Base-by-base conservation (phyloP, 2,329 filamentous ascomycete species). In the Penicillium sp. region DNA sequence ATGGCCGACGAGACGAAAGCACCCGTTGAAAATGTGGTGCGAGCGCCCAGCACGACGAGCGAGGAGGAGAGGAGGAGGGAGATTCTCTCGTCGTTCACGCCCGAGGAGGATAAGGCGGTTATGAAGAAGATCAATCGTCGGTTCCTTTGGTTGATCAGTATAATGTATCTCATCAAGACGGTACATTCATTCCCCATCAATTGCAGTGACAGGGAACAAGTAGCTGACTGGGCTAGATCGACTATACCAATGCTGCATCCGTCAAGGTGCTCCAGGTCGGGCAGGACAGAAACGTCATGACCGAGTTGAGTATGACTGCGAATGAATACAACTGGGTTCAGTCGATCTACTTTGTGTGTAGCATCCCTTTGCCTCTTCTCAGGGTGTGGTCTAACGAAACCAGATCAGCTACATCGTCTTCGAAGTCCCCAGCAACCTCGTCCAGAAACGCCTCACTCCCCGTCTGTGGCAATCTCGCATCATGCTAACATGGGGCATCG, bases 341-440 rank as follows among this genome's bases (percentile, higher is more conserved):
- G 19, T 62, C 60, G 5, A 64, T 64, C n/a, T 64, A 64, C 41
- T 64, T 64, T 35, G 62, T 64, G 7, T 17, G 61, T 56, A 5
- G 13, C 15, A 23, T 19, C 15, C 45, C 6, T 29, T 15, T 21
- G 1, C 11, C 44, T 9, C 7, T 2, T 21, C 6, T 9, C 45
- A 21, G 9, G 17, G 1, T 8, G 44, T 3, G 4, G 15, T 9
- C 46, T 57, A 44, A 38, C 29, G 1, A 15, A 23, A 41, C 7
- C 47, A 64, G 62, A 64, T 64, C 48, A 65, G 63, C 45, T 65
- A 65, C 49, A 65, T 65, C 38, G 46, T 63, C 5, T 65, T 65
- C 53, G 63, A 65, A 56, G 60, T 63, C 1, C 63, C 63, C 3
- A 65, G 63, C 29, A 63, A 65, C 15, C 19, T 65, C 3, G 30